Conservation (phyloP, 768 basidiomycete genomes). For the Lactifluus piperatus region DNA sequence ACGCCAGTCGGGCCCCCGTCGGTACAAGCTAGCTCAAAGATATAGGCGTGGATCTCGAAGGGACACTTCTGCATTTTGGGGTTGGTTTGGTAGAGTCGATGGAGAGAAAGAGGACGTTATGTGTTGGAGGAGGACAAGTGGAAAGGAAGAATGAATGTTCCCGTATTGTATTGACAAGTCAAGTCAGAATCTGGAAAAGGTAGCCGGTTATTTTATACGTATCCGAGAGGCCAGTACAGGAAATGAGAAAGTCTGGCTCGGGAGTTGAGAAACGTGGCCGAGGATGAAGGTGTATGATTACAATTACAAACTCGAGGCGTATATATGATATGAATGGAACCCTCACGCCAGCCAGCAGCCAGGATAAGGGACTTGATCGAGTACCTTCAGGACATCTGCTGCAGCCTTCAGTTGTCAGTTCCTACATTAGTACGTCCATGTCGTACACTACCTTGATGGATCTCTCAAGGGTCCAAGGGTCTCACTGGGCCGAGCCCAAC, state of each 20-base stretch:
- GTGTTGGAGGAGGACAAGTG: too few relatives aligned
- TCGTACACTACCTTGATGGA: too few relatives aligned
- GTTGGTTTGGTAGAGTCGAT: background rate
- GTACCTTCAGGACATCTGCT: too few relatives aligned
- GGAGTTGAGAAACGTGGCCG: background rate
- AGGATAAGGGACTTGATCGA: background rate
- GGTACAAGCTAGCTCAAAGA: constrained; percentile 35
- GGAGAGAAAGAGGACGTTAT: background rate
- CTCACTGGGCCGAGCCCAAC: too few relatives aligned
- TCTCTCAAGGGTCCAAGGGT: too few relatives aligned
- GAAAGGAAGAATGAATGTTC: too few relatives aligned
- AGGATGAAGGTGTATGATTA: too few relatives aligned
- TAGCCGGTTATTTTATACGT: background rate
- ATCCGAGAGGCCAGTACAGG: background rate
- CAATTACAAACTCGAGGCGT: background rate
- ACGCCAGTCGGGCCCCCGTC: constrained; percentile 33
- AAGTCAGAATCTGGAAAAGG: background rate
- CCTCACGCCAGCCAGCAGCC: background rate
- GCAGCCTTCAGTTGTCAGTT: too few relatives aligned
- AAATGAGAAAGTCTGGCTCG: background rate
- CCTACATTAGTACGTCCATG: too few relatives aligned
- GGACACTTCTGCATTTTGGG: constrained; percentile 28
- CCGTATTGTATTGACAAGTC: too few relatives aligned
- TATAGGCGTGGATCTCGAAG: constrained; percentile 37
- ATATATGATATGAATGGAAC: constrained; percentile 3